Evolutionary conservation across 768 basidiomycete genomes (phyloP), one percentile per base, ranked within the genome.

Genomic region (Naganishia onofrii): DNA sequence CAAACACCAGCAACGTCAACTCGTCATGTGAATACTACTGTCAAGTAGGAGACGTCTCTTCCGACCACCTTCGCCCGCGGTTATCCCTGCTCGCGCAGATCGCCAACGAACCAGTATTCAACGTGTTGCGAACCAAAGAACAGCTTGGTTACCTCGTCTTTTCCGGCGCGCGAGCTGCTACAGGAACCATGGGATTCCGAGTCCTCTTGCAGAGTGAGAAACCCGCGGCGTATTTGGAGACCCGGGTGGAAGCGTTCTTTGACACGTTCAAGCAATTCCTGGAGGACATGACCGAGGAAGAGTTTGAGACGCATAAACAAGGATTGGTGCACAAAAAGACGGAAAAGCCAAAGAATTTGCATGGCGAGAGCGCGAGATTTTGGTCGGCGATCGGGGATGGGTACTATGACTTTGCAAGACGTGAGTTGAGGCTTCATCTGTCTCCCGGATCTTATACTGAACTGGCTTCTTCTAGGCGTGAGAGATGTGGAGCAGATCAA

Each of bases 121-220:
- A 95, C 77, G 83, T 88, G 28, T 85, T 99, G 34, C 88, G 96
- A 32, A 97, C 94, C 3, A 88, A 92, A 78, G 92, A 98, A 77
- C 96, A 99, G 80, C 85, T 99, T 0, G 96, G 96, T 6, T 99
- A 99, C 79, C 85, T 96, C 52, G 94, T 96, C 42, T 86, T 84
- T 10, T 72, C 72, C 23, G 73, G 74, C 10, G 54, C 75, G 12
- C 79, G 89, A 52, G 77, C 85, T 51, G 89, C 90, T n/a, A 83
- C 86, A 2, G 88, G 86, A 54, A 86, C 89, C 71, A 85, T 86
- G 71, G 93, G 93, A 8, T 81, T 93, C 71, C 87, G 91, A 52
- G 86, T 98, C 66, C 83, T 93, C 8, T 85, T 98, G 34, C 96
- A 99, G 82, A 91, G 90, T 77, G 93, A 97, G 82, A 88, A 88